phyloP scores from a whole-genome alignment of 768 basidiomycete genomes.

The Hericium erinaceus region DNA sequence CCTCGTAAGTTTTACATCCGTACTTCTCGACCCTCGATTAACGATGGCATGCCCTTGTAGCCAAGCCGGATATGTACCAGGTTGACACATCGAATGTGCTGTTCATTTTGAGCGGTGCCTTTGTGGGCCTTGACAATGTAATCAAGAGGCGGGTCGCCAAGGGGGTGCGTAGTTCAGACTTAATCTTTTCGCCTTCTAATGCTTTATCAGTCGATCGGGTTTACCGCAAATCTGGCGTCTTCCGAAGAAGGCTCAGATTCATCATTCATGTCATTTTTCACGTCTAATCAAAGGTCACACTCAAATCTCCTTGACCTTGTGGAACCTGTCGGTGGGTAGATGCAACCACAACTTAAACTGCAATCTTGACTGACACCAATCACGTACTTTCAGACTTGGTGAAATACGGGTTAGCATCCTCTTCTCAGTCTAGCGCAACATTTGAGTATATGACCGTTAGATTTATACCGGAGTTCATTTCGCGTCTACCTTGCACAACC shows the following conservation, averaged over 20 bases:
- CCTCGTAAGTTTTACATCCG: conserved; percentile 15
- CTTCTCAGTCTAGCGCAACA: neutral
- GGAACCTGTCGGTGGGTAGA: conserved; percentile 52
- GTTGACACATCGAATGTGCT: conserved; percentile 87
- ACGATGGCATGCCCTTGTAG: conserved; percentile 22
- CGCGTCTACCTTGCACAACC: conserved; percentile 87
- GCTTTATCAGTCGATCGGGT: conserved; percentile 76
- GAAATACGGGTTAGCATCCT: conserved; percentile 57
- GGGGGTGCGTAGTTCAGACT: conserved; percentile 49
- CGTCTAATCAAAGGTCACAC: conserved; percentile 53
- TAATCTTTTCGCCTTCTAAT: neutral
- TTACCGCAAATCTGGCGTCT: conserved; percentile 46
- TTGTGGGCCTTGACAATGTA: conserved; percentile 82
- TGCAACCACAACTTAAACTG: neutral
- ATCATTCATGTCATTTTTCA: conserved; percentile 62
- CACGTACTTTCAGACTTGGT: conserved; percentile 52
- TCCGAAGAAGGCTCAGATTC: conserved; percentile 26
- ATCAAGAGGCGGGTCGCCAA: conserved; percentile 75
- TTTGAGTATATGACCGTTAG: conserved; percentile 25
- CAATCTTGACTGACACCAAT: conserved; percentile 10
- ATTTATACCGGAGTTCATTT: conserved; percentile 93
- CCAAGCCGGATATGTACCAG: conserved; percentile 56
- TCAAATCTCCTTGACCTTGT: conserved; percentile 55
- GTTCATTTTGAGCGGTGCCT: conserved; percentile 94
- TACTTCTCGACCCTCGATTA: neutral